Evolutionary conservation across 2,329 filamentous ascomycete genomes (phyloP).

Genomic region (Acephala macrosclerotiorum): DNA sequence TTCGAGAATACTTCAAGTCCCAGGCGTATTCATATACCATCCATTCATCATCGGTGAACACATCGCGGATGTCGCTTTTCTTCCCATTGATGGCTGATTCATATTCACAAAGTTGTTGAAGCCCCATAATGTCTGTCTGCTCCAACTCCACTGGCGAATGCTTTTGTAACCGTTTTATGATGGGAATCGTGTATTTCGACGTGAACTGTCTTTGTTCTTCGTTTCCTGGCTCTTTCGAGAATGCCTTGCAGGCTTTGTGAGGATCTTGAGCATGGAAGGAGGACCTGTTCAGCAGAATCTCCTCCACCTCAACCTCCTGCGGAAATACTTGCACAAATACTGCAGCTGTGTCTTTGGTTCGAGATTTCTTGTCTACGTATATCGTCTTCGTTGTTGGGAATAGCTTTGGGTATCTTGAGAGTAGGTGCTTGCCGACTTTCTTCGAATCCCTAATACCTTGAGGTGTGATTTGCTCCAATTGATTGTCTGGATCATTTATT

Average conservation of each 20-base stretch:
- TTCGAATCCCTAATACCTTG: constrained; percentile 40
- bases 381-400: constrained; percentile 41
- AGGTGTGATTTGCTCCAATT: constrained; percentile 42
- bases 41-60: constrained; percentile 69
- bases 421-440: constrained; percentile 40
- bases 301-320: constrained; percentile 39
- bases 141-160: constrained; percentile 68
- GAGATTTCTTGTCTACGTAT: constrained; percentile 41
- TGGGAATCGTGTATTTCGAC: constrained; percentile 64
- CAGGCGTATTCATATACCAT: constrained; percentile 71
- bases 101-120: constrained; percentile 72
- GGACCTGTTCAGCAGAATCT: constrained; percentile 59
- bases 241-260: constrained; percentile 68
- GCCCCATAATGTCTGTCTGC: constrained; percentile 65
- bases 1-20: constrained; percentile 70
- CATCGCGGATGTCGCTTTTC: constrained; percentile 66
- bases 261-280: constrained; percentile 47
- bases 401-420: constrained; percentile 39
- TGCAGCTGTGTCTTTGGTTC: constrained; percentile 42
- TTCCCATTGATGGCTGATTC: constrained; percentile 69
- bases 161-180: constrained; percentile 62
- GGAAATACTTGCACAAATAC: constrained; percentile 40
- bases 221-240: constrained; percentile 40
- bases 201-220: constrained; percentile 48
- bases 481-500: constrained; percentile 41